Base-by-base conservation (phyloP, 2,329 filamentous ascomycete genomes). In the Hymenoscyphus salicellus region DNA sequence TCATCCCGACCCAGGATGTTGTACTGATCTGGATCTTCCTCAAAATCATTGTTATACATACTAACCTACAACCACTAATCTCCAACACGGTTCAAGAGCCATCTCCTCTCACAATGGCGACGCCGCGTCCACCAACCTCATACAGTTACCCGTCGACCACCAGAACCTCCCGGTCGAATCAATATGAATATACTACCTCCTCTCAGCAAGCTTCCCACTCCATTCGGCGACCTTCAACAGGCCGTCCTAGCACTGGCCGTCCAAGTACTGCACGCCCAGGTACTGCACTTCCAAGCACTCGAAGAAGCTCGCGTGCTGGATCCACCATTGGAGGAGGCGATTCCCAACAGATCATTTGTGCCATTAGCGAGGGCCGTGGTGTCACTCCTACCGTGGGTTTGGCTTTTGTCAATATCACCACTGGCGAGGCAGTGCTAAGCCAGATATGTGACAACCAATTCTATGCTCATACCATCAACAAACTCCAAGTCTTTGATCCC, bases 381-480 rank as follows among this genome's bases (percentile, higher is more conserved):
- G 85, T 97, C 4, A 89, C 91, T 26, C 92, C 93, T 0, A 90
- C 88, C 0, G 89, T 98, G 1, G 93, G 94, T 0, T 81, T 97
- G 49, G 91, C 92, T 2, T 93, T 97, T 73, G 82, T 97, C 73
- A 96, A 98, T 73, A 82, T 96, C 2, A 89, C 91, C 52, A 93
- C 91, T 2, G 91, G 90, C 46, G 92, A 97, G 77, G 91, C 87
- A 17, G 86, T 93, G 32, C 83, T 98, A 46, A 96, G 92, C 73
- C 92, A 97, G 73, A 94, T 98, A 68, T 93, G 90, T 73, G 94
- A 98, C 76, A 96, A 89, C 63, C 93, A 97, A 75, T 96, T 93
- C 38, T 98, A 96, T 75, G 88, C 93, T 64, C 89, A 89, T 73
- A 96, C 93, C 0, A 82, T 96, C 33, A 91, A 96, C 77, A 97